A percentile compares a stretch with the other conserved stretches of the same genome.
Conservation (phyloP, 2,329 filamentous ascomycete species). For the Neopestalotiopsis clavispora region DNA sequence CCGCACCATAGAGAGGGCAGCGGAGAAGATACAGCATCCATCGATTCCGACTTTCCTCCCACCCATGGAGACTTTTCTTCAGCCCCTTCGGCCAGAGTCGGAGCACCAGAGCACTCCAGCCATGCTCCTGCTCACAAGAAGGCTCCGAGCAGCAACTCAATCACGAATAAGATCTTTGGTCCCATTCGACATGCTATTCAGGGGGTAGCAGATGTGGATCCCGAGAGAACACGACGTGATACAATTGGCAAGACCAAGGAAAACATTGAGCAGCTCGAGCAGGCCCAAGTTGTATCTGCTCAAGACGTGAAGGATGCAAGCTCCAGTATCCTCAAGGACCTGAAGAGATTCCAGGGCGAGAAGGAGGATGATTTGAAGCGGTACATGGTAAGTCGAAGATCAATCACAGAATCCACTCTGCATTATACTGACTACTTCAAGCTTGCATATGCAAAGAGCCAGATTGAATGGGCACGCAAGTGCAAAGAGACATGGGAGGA, state of each 20-base stretch:
- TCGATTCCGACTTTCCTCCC: conserved; percentile 95
- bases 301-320: conserved; percentile 95
- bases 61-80: conserved; percentile 76
- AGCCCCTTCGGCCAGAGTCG: conserved; percentile 77
- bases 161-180: conserved; percentile 92
- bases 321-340: conserved; percentile 82
- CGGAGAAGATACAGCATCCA: conserved; percentile 81
- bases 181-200: conserved; percentile 94
- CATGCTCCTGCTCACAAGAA: conserved; percentile 71
- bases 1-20: conserved; percentile 60
- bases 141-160: conserved; percentile 83
- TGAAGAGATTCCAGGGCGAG: conserved; percentile 91
- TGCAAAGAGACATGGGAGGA: conserved; percentile 93
- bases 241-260: conserved; percentile 96
- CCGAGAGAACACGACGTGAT: conserved; percentile 88
- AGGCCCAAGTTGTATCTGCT: conserved; percentile 85
- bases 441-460: conserved; percentile 90
- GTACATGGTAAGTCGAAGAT: conserved; percentile 80
- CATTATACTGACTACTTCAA: conserved; percentile 41
- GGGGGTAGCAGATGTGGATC: conserved; percentile 94
- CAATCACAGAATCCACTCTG: neutral
- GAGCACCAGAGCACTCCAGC: conserved; percentile 61
- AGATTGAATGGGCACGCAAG: conserved; percentile 93
- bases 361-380: conserved; percentile 93
- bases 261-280: conserved; percentile 82